Evolutionary conservation across 805 yeast genomes (phyloP).

Genomic region (Metschnikowia gruessii): DNA sequence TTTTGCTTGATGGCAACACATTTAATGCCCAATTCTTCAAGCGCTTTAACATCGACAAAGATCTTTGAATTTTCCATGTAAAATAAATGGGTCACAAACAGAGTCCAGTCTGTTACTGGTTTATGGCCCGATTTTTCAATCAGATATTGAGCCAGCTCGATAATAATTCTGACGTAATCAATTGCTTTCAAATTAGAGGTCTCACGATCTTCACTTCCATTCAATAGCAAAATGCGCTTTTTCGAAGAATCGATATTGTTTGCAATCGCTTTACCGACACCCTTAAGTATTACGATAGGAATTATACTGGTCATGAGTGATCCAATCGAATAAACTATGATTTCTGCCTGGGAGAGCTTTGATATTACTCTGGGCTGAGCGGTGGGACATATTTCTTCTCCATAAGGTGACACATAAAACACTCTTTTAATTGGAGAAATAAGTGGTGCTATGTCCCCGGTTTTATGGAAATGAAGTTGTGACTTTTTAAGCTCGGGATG

Average conservation of each 20-base stretch:
- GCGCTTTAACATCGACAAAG: conserved; percentile 40
- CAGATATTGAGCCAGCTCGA: conserved; percentile 56
- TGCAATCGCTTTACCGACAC: conserved; percentile 63
- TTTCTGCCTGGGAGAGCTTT: conserved; percentile 48
- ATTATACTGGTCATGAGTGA: conserved; percentile 83
- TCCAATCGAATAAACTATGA: conserved; percentile 77
- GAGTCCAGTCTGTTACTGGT: conserved; percentile 31
- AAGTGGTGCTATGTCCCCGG: conserved; percentile 54
- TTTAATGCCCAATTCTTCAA: conserved; percentile 43
- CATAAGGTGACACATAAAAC: conserved; percentile 81
- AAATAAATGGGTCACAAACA: conserved; percentile 62
- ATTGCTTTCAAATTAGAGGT: conserved; percentile 63
- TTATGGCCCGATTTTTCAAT: conserved; percentile 25
- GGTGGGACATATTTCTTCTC: conserved; percentile 77
- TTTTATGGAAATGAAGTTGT: conserved; percentile 70
- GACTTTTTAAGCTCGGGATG: conserved; percentile 76
- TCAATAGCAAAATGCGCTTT: conserved; percentile 61
- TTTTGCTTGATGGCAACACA: conserved; percentile 42
- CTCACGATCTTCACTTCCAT: conserved; percentile 78
- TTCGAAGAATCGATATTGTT: conserved; percentile 17
- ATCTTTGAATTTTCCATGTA: conserved; percentile 53
- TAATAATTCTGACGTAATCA: conserved; percentile 56
- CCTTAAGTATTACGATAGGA: conserved; percentile 72
- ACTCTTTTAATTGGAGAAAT: conserved; percentile 70
- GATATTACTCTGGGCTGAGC: conserved; percentile 63